These are phyloP conservation scores for Tricholoma matsutake DNA, from an alignment of 768 basidiomycete genomes.

Conservation along the genomic window DNA sequence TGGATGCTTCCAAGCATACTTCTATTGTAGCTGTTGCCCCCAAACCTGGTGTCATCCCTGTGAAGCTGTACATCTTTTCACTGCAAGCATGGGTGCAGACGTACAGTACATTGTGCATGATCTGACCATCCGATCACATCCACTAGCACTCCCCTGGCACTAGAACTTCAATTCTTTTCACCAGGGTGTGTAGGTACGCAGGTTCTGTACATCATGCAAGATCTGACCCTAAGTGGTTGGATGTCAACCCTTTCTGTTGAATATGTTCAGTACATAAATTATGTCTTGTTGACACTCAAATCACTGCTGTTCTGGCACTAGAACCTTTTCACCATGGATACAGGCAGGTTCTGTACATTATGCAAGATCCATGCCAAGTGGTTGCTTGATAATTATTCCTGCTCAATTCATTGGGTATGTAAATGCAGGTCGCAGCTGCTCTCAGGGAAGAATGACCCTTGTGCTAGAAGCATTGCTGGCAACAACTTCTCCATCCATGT, in stretches of 20 bases:
- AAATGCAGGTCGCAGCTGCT: too few species aligned
- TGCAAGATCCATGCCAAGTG: background rate
- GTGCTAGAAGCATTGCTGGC: too few species aligned
- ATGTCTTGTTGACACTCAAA: background rate
- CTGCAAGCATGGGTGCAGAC: background rate
- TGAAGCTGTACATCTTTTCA: too few species aligned
- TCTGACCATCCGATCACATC: background rate
- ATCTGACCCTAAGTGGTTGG: constrained; percentile 1
- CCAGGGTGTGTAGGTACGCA: too few species aligned
- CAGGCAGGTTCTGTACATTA: background rate
- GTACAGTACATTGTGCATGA: background rate
- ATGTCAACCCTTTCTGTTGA: background rate
- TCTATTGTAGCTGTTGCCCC: background rate
- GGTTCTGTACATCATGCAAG: background rate
- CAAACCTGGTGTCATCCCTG: background rate
- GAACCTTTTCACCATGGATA: background rate
- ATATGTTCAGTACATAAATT: background rate
- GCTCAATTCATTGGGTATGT: too few species aligned
- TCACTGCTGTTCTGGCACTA: background rate
- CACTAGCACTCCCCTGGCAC: background rate
- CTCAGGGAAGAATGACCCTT: background rate
- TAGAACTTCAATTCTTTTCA: background rate
- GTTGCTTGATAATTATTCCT: too few species aligned
- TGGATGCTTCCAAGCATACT: too few species aligned
- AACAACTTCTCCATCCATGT: background rate